Base-by-base conservation (phyloP, 106 monocot species). In the Iris macrosiphon region DNA sequence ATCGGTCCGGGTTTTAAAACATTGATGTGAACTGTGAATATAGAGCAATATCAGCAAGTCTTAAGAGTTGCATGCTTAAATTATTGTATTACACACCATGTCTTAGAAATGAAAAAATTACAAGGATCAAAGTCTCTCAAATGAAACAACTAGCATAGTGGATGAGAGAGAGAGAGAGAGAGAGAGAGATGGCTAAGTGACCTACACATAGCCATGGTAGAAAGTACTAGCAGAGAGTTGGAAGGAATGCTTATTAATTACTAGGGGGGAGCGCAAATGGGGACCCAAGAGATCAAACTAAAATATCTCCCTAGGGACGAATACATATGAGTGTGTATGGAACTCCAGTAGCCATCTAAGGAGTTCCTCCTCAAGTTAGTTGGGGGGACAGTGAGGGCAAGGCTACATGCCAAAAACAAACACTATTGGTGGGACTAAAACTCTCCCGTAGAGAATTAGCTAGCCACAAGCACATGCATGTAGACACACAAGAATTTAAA, bases 371-470 rank as follows among this genome's bases (percentile, higher is more conserved):
- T 15, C 12, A 45, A 17, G 37, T 53, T 39, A 38, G 56, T 17
- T n/a, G n/a, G 41, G 21, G n/a, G 49, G 38, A 53, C 46, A 7
- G 9, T 19, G 50, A 34, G n/a, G 32, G 13, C 7, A 45, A 31
- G 53, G n/a, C 48, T 56, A 32, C 18, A 70, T 59, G 45, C 64
- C 49, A 76, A 69, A 69, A 70, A 69, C 57, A 68, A 75, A 59
- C 58, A 41, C 10, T 11, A 27, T 15, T 31, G 14, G 15, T 41
- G 49, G 42, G 21, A 5, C 40, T 8, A 57, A 35, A 22, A 41
- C 23, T 32, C 20, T 42, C 41, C 73, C 41, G 52, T 54, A 28
- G 59, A 66, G 31, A 32, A 4, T 17, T 37, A 37, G 37, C 38
- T 61, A 65, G 25, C 57, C 64, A 50, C 49, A 59, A 66, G 21